Percentiles rank a stretch among this genome's conserved stretches.
phyloP scores from a whole-genome alignment of 1,284 basidiomycete genomes.

The Neonothopanus nambi region DNA sequence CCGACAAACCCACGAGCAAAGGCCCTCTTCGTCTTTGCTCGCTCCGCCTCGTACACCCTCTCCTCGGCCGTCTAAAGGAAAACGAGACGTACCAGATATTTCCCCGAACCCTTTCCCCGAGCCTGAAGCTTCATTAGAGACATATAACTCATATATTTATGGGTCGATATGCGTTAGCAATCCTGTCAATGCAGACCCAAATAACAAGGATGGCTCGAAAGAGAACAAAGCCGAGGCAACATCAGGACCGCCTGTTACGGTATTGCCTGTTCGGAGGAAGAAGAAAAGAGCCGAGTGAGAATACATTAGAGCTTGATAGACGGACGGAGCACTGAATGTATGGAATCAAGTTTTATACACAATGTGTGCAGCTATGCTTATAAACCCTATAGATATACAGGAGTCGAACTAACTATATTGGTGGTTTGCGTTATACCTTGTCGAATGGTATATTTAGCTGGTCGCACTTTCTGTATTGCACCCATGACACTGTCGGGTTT shows the following conservation, averaged over 20 bases:
- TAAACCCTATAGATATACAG: too few relatives aligned
- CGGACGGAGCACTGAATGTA: too few relatives aligned
- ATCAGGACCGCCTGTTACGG: constrained; percentile 43
- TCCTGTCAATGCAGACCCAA: constrained; percentile 12
- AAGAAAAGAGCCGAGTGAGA: constrained; percentile 45
- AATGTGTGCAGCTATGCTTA: too few relatives aligned
- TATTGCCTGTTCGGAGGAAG: constrained; percentile 62
- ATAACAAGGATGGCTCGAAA: constrained; percentile 16
- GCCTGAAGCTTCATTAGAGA: constrained; percentile 58
- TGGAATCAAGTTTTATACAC: too few relatives aligned
- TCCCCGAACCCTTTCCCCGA: constrained; percentile 70
- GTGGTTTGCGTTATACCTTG: too few relatives aligned
- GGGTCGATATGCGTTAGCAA: constrained; percentile 54
- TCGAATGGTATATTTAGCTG: too few relatives aligned
- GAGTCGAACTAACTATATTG: too few relatives aligned
- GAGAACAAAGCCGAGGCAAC: constrained; percentile 18
- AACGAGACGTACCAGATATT: constrained; percentile 39
- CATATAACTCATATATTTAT: constrained; percentile 58
- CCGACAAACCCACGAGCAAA: constrained; percentile 40
- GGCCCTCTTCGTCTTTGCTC: constrained; percentile 24
- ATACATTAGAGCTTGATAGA: neutral
- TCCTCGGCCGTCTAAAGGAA: constrained; percentile 29
- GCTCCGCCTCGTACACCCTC: constrained; percentile 52
- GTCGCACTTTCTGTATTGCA: too few relatives aligned
- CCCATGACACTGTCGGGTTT: too few relatives aligned